Evolutionary conservation across 768 basidiomycete genomes (phyloP), one percentile per base, ranked within the genome.

Genomic region (Pisolithus orientalis): DNA sequence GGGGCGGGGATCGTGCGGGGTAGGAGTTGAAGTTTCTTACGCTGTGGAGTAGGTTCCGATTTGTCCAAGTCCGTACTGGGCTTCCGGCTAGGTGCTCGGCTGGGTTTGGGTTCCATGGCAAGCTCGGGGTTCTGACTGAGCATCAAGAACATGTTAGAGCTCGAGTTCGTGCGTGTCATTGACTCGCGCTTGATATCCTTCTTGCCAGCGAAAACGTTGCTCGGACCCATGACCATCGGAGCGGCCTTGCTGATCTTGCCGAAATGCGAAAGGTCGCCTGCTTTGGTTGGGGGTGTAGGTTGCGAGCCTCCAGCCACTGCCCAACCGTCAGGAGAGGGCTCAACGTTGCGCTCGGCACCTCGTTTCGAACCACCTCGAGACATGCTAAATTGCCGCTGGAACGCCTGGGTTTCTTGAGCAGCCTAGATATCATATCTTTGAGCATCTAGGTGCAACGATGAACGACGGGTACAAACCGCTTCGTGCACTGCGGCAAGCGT

Each of bases 401-500:
- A 24, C 14, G 43, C 25, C 8, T 44, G 43, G 6, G 70, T 78
- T 29, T 72, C 75, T 66, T 82, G 83, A 62, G 76, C 86, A 37
- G 83, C 82, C 83, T 93, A 49, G 16, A 49, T n/a, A n/a, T 39
- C 37, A 39, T 57, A 3, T 58, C 37, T 77, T 87, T 69, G n/a
- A n/a, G 49, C 32, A 43, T 47, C 29, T 17, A 21, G n/a, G 49
- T 32, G 51, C 17, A 6, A 21, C 4, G 43, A 9, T 25, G 27
- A 42, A 34, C 5, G 25, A 53, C 16, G 38, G 57, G 49, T 31
- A 78, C 87, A 57, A 70, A 93, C 93, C 49, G 79, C 78, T 69
- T 90, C 85, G 61, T 94, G 94, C 32, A 97, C 80, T 57, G 92
- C 84, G 42, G 94, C 88, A 60, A 96, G 83, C 3, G 93, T 96